Base-by-base conservation (phyloP, 1,284 basidiomycete species). In the Blastosporella zonata region DNA sequence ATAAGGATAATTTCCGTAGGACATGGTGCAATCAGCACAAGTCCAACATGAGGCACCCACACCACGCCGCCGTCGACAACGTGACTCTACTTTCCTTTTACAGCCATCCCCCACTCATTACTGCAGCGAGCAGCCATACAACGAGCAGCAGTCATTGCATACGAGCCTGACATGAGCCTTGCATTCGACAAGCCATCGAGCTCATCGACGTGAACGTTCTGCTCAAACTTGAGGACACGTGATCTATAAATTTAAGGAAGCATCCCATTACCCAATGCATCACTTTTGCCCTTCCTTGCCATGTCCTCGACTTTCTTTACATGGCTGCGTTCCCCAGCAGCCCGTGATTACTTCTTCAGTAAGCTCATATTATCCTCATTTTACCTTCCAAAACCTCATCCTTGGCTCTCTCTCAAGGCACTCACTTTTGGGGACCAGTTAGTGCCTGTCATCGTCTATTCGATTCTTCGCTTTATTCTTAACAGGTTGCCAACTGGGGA, bases 401-500 rank as follows among this genome's bases (percentile, higher is more conserved):
- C 40, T 42, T n/a, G n/a, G n/a, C 55, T 38, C 40, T 10, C 15
- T 48, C 6, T 5, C 25, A 9, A 95, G 92, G 92, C 66, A 96
- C 93, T 53, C 93, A 96, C 69, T 96, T 96, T 76, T 96, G 93
- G 92, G 93, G 93, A 61, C 91, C 91, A 55, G 92, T 94, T 54
- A 65, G 90, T 82, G 20, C 52, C 46, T 22, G 40, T 48, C 53
- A 13, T 48, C 46, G 23, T 48, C 41, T 44, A 48, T 36, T 50
- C 37, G 46, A 49, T 37, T 55, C 44, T 39, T 23, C 53, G 51
- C 20, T 50, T 55, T 56, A 60, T 60, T 47, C 46, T 50, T 52
- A 43, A 35, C 45, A 96, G 89, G 85, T 94, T 52, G 95, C 95
- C 46, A 98, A 97, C 76, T 98, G 95, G 90, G 95, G 94, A 62